phyloP scores from a whole-genome alignment of 306 rosid genomes.

The Sicyos baderoa region DNA sequence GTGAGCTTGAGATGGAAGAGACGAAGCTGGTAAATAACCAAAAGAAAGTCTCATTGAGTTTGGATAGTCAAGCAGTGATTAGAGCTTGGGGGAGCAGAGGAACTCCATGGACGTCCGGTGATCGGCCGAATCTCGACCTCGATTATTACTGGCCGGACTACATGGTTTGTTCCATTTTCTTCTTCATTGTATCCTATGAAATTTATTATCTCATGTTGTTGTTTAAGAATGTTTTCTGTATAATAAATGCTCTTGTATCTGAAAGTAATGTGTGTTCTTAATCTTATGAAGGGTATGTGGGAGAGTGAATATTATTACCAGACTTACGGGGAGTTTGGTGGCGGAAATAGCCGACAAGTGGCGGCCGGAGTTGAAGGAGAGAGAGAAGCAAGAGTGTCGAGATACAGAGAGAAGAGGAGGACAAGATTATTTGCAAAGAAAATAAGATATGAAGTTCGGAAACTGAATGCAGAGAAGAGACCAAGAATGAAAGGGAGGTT shows the following conservation, averaged over 20 bases:
- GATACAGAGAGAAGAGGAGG: constrained; percentile 82
- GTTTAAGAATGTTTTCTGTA: constrained; percentile 5
- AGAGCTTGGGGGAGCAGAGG: constrained; percentile 62
- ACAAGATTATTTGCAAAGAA: constrained; percentile 83
- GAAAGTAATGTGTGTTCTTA: not conserved
- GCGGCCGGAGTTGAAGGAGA: not conserved
- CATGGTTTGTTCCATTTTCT: constrained; percentile 39
- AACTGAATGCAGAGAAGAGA: constrained; percentile 92
- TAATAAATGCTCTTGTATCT: not conserved
- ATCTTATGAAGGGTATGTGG: not conserved
- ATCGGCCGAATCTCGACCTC: constrained; percentile 48
- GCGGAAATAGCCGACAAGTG: constrained; percentile 31
- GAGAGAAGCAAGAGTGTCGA: constrained; percentile 81
- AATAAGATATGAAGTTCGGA: constrained; percentile 90
- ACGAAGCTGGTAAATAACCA: constrained; percentile 17
- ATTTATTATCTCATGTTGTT: not conserved
- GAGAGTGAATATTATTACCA: not conserved
- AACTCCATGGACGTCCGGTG: constrained; percentile 65
- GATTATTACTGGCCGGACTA: constrained; percentile 42
- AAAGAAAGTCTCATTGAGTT: constrained; percentile 46
- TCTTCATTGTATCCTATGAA: not conserved
- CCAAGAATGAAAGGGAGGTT: constrained; percentile 61
- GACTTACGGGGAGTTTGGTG: not conserved
- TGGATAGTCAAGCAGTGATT: constrained; percentile 68
- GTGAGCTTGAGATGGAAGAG: constrained; percentile 3